Evolutionary conservation across 2,329 filamentous ascomycete genomes (phyloP), one percentile per base, ranked within the genome.

Genomic region (Teratosphaeria nubilosa): DNA sequence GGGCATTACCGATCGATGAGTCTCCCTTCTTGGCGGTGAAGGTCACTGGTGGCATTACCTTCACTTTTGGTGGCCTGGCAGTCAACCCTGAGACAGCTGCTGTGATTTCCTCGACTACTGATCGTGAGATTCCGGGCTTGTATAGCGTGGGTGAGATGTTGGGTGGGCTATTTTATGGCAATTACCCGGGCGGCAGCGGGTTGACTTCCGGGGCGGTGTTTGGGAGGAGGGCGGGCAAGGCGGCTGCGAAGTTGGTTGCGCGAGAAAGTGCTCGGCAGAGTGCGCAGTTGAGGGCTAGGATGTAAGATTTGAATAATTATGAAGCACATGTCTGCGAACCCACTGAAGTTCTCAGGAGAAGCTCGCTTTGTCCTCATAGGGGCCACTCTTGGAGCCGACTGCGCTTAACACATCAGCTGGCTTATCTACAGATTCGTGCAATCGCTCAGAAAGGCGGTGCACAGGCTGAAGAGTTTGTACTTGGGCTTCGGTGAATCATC

Each of bases 71-170:
- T 1, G 84, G 85, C 0, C 70, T 87, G 6, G 76, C 77, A 5
- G 78, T 85, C 1, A 76, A 82, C 54, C 76, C 82, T 0, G 68
- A 80, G 25, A 84, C 80, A 0, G 76, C 78, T 2, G 74, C 74
- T 2, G 78, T 86, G 0, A 68, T 86, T 14, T 76, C 74, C 1
- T 72, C 76, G 3, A 67, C 51, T 2, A 59, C 70, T 0, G 74
- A 73, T 1, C 64, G 65, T 4, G 71, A 74, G n/a, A 76, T 87
- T 5, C 76, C 76, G 0, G 82, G 83, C 0, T 65, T 87, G 1
- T 86, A 78, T 61, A 84, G 82, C 62, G 79, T 75, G 2, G 85
- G 85, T 0, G 85, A 88, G 70, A 86, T 88, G 81, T 65, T 88
- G 1, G 85, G 85, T 1, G 83, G 83, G 0, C 65, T 86, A 22